A percentile compares a stretch with the other conserved stretches of the same genome.
Conservation (phyloP, 208 protist genomes). For the Trypanosoma theileri region DNA sequence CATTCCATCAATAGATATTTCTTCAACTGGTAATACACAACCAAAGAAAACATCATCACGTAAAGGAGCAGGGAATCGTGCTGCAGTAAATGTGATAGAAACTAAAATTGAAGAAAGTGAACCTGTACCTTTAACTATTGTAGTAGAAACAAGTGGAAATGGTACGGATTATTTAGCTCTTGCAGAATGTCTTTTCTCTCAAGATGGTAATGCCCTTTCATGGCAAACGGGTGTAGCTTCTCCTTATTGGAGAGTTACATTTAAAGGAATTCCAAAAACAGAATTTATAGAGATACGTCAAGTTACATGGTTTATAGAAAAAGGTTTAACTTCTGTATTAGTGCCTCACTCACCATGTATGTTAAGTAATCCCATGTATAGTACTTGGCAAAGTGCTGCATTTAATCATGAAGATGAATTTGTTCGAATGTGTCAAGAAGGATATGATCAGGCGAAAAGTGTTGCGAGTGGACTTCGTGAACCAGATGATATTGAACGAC, state of each 20-base stretch:
- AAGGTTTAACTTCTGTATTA: slow-evolving; percentile 17
- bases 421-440: slow-evolving; percentile 40
- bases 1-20: not conserved
- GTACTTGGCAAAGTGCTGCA: slow-evolving; percentile 38
- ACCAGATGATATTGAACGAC: slow-evolving; percentile 35
- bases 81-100: not conserved
- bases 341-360: not conserved
- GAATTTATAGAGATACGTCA: slow-evolving; percentile 41
- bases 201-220: slow-evolving; percentile 30
- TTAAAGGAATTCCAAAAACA: slow-evolving; percentile 17
- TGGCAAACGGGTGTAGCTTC: slow-evolving; percentile 31
- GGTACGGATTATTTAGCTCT: slow-evolving; percentile 65
- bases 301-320: slow-evolving; percentile 47
- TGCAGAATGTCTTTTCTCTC: slow-evolving; percentile 27
- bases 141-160: slow-evolving; percentile 79
- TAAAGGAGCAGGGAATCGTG: not conserved
- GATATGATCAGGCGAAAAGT: slow-evolving; percentile 61
- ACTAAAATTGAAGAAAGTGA: slow-evolving; percentile 6
- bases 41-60: slow-evolving; percentile 1
- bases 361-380: slow-evolving; percentile 46
- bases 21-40: not conserved
- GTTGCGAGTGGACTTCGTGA: slow-evolving; percentile 46
- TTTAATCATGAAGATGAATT: slow-evolving; percentile 69
- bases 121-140: slow-evolving; percentile 15
- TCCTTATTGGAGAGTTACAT: slow-evolving; percentile 42